Percentiles rank a stretch among this genome's conserved stretches.
phyloP scores from a whole-genome alignment of 805 yeast genomes.

The Pichia rugopelliculosa region DNA sequence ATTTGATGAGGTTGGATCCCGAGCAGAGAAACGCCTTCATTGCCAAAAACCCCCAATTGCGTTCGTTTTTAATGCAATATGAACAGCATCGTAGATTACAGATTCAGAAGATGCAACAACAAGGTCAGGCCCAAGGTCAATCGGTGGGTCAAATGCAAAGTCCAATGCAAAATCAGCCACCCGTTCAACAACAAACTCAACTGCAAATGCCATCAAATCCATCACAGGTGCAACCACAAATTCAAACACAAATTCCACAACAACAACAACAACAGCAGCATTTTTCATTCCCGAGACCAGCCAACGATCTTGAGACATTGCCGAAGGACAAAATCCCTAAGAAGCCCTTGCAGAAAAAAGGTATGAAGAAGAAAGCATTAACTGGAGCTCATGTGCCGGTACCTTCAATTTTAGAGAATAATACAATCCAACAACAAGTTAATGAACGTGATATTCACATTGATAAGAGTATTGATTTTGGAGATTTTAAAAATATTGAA shows the following conservation, averaged over 20 bases:
- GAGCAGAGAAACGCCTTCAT: constrained; percentile 28
- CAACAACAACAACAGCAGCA: constrained; percentile 10
- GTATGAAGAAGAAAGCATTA: constrained; percentile 8
- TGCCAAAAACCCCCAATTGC: constrained; percentile 29
- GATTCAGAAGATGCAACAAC: constrained; percentile 25
- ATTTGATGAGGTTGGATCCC: constrained; percentile 30
- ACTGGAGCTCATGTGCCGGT: constrained; percentile 15
- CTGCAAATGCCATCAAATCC: no score
- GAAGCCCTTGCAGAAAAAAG: constrained; percentile 7
- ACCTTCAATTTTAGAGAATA: constrained; percentile 29
- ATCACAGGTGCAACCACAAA: constrained; percentile 12
- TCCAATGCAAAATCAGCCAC: no score
- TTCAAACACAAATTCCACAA: constrained; percentile 4
- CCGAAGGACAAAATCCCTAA: constrained; percentile 7
- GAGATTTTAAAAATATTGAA: not conserved
- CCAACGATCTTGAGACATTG: constrained; percentile 1
- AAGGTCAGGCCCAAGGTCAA: not conserved
- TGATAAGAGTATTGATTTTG: not conserved
- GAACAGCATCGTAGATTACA: constrained; percentile 28
- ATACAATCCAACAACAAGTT: not conserved
- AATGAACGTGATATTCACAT: not conserved
- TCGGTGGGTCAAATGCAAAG: constrained; percentile 2
- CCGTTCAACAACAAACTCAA: constrained; percentile 10
- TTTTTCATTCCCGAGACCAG: not conserved
- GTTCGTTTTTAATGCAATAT: constrained; percentile 27